Evolutionary conservation across 352 stramenopile species (phyloP).

Genomic region (Globisporangium cederbergense): DNA sequence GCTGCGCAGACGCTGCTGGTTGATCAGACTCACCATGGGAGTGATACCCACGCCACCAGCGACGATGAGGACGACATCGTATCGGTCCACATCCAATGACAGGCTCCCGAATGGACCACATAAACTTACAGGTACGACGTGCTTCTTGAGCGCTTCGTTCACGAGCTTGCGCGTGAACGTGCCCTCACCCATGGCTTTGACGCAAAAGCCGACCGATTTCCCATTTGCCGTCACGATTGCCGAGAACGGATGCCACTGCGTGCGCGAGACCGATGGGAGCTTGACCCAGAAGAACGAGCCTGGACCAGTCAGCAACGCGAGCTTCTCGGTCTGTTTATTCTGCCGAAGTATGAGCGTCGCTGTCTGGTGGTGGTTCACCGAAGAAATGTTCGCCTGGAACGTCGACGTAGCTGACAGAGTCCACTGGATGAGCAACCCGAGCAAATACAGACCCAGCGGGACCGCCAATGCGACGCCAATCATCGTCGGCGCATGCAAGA

Average conservation of each 20-base stretch:
- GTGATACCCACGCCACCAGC: conserved; percentile 76
- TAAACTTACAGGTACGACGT: conserved; percentile 46
- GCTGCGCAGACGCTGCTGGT: conserved; percentile 51
- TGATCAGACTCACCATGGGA: conserved; percentile 70
- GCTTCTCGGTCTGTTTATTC: conserved; percentile 51
- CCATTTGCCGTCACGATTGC: conserved; percentile 66
- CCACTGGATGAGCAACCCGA: conserved; percentile 56
- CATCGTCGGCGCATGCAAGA: conserved; percentile 58
- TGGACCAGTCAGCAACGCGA: conserved; percentile 50
- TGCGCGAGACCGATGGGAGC: conserved; percentile 54
- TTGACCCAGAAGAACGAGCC: conserved; percentile 80
- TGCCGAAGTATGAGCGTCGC: conserved; percentile 57
- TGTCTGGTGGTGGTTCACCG: conserved; percentile 22
- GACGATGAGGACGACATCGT: conserved; percentile 65
- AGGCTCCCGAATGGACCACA: conserved; percentile 70
- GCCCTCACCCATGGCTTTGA: conserved; percentile 49
- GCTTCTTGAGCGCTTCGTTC: conserved; percentile 37
- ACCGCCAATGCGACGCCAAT: conserved; percentile 57
- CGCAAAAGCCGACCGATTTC: conserved; percentile 77
- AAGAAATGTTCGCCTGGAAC: conserved; percentile 40
- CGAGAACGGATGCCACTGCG: conserved; percentile 82
- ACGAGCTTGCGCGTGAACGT: conserved; percentile 56
- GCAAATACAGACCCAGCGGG: conserved; percentile 57
- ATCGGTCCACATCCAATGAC: conserved; percentile 56
- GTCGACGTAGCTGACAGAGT: conserved; percentile 37